A percentile compares a stretch with the other conserved stretches of the same genome.
Conservation (phyloP, 495 filamentous ascomycete genomes). For the Bacidia rubella region DNA sequence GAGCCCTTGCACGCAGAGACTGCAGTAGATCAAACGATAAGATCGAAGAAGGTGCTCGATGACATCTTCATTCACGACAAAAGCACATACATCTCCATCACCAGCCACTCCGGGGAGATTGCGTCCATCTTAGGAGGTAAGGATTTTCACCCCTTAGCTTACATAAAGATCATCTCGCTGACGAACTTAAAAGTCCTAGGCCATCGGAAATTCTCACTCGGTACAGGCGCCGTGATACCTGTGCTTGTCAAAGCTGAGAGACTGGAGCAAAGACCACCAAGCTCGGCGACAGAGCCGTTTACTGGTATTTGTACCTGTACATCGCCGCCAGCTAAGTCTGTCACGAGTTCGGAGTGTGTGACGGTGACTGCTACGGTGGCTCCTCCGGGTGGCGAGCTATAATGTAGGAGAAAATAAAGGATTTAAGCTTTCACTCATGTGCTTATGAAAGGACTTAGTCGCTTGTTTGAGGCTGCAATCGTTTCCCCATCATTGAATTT, state of each 20-base stretch:
- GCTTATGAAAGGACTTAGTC: too few species aligned
- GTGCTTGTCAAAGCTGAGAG: slow-evolving; percentile 48
- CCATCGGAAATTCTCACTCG: slow-evolving; percentile 46
- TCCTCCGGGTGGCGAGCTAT: not conserved
- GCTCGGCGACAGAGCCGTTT: slow-evolving; percentile 29
- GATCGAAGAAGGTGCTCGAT: slow-evolving; percentile 43
- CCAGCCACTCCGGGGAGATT: slow-evolving; percentile 57
- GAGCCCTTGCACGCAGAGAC: slow-evolving; percentile 41
- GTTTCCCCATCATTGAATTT: too few species aligned
- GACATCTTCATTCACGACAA: slow-evolving; percentile 47
- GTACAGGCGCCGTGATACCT: slow-evolving; percentile 57
- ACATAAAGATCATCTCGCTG: too few species aligned
- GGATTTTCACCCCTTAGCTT: not conserved
- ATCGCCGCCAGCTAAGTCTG: slow-evolving; percentile 34
- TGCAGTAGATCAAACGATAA: slow-evolving; percentile 36
- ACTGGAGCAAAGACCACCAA: slow-evolving; percentile 15
- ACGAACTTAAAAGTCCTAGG: slow-evolving; percentile 28
- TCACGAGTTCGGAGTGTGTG: slow-evolving; percentile 34
- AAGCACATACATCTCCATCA: slow-evolving; percentile 52
- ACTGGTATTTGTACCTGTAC: slow-evolving; percentile 36
- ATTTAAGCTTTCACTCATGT: too few species aligned
- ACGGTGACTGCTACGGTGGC: slow-evolving; percentile 24
- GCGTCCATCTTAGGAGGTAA: slow-evolving; percentile 37
- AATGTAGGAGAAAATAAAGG: too few species aligned
- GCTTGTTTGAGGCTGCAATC: too few species aligned